These are phyloP conservation scores for Cordyceps tenuipes DNA, from an alignment of 2,329 filamentous ascomycete species.

Conservation along the genomic window DNA sequence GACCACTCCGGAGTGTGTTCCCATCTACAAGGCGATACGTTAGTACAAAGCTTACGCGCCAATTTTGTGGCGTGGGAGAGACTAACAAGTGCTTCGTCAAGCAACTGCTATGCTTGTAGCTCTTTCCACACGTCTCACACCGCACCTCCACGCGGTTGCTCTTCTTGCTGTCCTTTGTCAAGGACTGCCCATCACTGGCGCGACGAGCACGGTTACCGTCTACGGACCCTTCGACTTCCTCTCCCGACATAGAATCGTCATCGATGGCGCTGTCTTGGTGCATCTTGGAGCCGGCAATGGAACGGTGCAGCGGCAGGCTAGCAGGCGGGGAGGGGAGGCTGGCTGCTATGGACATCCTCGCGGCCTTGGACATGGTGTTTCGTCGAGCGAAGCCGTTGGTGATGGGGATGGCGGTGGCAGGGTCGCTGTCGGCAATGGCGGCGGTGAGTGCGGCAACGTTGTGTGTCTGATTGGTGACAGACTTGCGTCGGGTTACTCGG, in stretches of 20 bases:
- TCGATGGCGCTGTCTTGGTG: slow-evolving; percentile 57
- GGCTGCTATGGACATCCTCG: slow-evolving; percentile 43
- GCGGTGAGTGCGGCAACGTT: slow-evolving; percentile 71
- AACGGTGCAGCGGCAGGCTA: slow-evolving; percentile 55
- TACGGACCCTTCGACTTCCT: slow-evolving; percentile 41
- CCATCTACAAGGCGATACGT: slow-evolving; percentile 58
- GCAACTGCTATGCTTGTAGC: slow-evolving; percentile 99
- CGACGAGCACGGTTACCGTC: slow-evolving; percentile 45
- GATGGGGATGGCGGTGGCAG: slow-evolving; percentile 48
- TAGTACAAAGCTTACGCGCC: background rate
- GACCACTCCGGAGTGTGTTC: slow-evolving; percentile 99
- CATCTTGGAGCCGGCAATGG: slow-evolving; percentile 41
- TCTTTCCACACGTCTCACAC: slow-evolving; percentile 97
- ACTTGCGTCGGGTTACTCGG: slow-evolving; percentile 88
- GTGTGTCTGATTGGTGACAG: slow-evolving; percentile 67
- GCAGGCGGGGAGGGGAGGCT: slow-evolving; percentile 57
- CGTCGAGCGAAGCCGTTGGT: slow-evolving; percentile 48
- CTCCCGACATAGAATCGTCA: slow-evolving; percentile 54
- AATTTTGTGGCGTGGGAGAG: slow-evolving; percentile 46
- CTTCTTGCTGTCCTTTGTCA: slow-evolving; percentile 78
- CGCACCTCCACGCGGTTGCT: slow-evolving; percentile 76
- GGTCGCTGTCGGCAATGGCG: slow-evolving; percentile 60
- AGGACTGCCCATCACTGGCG: slow-evolving; percentile 80
- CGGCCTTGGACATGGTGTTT: slow-evolving; percentile 59
- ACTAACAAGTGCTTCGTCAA: slow-evolving; percentile 99